A percentile compares a stretch with the other conserved stretches of the same genome.
Conservation (phyloP, 805 yeast genomes). For the Saccharomyces jurei region DNA sequence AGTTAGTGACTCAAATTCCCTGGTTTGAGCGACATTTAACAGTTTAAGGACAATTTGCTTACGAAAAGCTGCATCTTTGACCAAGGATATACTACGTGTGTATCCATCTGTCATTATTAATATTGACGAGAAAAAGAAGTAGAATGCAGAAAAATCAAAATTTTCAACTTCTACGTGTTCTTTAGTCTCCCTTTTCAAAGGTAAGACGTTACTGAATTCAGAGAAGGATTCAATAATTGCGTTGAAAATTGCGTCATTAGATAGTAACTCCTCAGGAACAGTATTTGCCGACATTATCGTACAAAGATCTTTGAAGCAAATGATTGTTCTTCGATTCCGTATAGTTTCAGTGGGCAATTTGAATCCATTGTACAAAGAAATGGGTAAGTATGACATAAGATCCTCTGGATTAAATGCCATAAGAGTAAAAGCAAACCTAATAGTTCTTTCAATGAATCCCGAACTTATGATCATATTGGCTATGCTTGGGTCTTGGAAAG, state of each 20-base stretch:
- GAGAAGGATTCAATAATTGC: constrained; percentile 22
- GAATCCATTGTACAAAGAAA: constrained; percentile 19
- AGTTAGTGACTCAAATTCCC: constrained; percentile 16
- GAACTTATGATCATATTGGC: constrained; percentile 22
- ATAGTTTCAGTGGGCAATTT: constrained; percentile 24
- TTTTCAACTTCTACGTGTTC: constrained; percentile 88
- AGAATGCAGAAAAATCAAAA: constrained; percentile 53
- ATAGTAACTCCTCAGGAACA: constrained; percentile 35
- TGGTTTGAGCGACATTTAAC: constrained; percentile 10
- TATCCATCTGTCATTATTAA: constrained; percentile 28
- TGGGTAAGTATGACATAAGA: constrained; percentile 16
- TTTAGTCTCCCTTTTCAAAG: constrained; percentile 61
- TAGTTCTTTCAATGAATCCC: constrained; percentile 24
- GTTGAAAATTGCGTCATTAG: constrained; percentile 10
- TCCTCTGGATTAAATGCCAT: constrained; percentile 25
- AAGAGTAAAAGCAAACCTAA: constrained; percentile 23
- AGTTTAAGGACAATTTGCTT: constrained; percentile 12
- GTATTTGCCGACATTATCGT: constrained; percentile 66
- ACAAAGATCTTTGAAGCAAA: constrained; percentile 45
- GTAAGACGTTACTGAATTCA: constrained; percentile 40
- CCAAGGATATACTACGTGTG: constrained; percentile 21
- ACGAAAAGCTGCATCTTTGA: constrained; percentile 16
- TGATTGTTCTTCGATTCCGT: constrained; percentile 24
- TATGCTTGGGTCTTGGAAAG: constrained; percentile 24
- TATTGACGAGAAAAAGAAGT: constrained; percentile 26